Conservation (phyloP, 2,329 filamentous ascomycete genomes). For the Aureobasidium sp. region DNA sequence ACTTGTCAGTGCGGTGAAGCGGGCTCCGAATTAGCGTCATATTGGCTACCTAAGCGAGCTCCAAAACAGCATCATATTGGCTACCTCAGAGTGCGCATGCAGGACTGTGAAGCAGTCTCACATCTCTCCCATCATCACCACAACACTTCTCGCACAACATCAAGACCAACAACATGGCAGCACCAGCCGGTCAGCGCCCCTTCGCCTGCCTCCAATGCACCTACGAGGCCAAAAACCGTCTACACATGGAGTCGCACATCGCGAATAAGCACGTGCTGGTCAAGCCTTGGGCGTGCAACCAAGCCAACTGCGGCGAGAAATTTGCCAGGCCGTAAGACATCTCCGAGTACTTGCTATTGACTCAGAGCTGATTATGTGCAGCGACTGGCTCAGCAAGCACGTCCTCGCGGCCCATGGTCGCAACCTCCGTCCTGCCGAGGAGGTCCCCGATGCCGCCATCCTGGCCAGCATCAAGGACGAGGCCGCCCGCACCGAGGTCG, state of each 20-base stretch:
- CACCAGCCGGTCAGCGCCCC: not conserved
- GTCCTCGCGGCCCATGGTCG: not conserved
- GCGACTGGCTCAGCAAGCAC: not conserved
- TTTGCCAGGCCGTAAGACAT: not conserved
- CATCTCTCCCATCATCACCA: not conserved
- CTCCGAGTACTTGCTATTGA: not conserved
- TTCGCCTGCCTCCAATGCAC: not conserved
- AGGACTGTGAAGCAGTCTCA: not conserved
- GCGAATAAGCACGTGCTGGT: not conserved
- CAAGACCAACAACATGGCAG: not conserved
- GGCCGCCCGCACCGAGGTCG: not conserved
- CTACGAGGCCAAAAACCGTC: not conserved
- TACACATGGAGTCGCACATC: not conserved
- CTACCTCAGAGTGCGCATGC: not conserved
- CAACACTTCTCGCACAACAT: not conserved
- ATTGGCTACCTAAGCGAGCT: not conserved
- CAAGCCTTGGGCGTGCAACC: not conserved
- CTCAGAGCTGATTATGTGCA: not conserved
- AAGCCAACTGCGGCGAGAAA: not conserved
- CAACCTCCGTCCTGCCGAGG: not conserved
- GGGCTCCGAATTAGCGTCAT: not conserved
- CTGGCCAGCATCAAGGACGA: not conserved
- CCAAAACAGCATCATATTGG: not conserved
- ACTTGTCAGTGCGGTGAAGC: not conserved
- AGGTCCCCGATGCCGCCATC: not conserved